Conservation (phyloP, 768 basidiomycete species). For the Holtermannia corniformis region DNA sequence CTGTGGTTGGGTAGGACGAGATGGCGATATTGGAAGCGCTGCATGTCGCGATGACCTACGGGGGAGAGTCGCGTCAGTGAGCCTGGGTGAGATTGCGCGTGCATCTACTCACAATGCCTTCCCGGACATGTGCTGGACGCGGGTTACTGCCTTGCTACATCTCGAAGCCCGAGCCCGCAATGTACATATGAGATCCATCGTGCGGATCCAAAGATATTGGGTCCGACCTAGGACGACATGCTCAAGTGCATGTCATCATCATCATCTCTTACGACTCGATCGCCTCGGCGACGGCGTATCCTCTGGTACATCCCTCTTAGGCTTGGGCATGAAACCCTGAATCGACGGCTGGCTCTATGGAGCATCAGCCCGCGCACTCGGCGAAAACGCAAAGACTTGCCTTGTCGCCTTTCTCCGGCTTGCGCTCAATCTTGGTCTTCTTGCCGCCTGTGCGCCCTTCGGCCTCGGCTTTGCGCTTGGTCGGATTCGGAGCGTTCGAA, state of each 20-base stretch:
- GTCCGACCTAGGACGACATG: background rate
- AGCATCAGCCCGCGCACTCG: background rate
- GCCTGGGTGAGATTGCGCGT: no score
- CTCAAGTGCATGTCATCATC: background rate
- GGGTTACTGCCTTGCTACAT: no score
- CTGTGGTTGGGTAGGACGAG: no score
- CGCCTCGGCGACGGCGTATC: background rate
- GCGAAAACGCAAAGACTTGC: no score
- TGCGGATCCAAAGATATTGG: no score
- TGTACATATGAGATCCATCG: no score
- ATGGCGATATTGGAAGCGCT: no score
- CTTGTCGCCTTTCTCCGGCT: constrained; percentile 1
- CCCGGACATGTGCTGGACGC: no score
- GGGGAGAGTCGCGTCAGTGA: no score
- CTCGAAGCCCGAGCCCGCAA: no score
- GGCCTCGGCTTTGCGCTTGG: constrained; percentile 4
- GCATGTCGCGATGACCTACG: no score
- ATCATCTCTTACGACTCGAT: background rate
- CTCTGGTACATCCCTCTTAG: background rate
- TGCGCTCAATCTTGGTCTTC: constrained; percentile 8
- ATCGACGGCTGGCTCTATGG: background rate
- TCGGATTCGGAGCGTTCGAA: constrained; percentile 33
- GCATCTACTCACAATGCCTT: no score
- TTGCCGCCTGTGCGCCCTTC: constrained; percentile 1
- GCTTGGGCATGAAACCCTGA: background rate